Conservation (phyloP, 2,329 filamentous ascomycete species). For the Ascocoryne sarcoides region DNA sequence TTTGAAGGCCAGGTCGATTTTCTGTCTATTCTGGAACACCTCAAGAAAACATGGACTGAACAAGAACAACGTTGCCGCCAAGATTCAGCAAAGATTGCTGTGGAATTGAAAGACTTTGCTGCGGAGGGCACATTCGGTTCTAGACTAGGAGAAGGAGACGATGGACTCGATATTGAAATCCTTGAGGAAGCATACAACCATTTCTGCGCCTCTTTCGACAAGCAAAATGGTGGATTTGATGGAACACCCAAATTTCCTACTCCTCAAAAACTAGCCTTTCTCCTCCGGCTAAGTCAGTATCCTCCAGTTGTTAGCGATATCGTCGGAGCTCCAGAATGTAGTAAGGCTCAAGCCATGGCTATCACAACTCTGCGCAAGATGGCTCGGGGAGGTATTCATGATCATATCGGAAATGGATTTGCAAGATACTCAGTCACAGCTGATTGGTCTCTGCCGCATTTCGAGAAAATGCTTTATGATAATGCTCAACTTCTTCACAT, state of each 20-base stretch:
- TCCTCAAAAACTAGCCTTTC: conserved; percentile 72
- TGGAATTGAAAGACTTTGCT: conserved; percentile 76
- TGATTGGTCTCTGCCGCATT: conserved; percentile 91
- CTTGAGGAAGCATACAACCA: conserved; percentile 82
- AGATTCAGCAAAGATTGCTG: conserved; percentile 74
- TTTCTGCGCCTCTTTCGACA: conserved; percentile 74
- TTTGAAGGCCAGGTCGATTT: conserved; percentile 63
- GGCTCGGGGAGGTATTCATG: conserved; percentile 61
- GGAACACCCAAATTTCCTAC: conserved; percentile 81
- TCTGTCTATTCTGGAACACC: conserved; percentile 71
- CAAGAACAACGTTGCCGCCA: conserved; percentile 76
- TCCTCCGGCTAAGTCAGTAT: conserved; percentile 66
- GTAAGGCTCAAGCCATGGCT: conserved; percentile 68
- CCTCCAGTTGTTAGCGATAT: conserved; percentile 70
- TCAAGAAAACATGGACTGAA: conserved; percentile 66
- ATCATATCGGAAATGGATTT: conserved; percentile 71
- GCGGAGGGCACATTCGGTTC: conserved; percentile 67
- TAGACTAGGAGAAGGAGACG: conserved; percentile 38
- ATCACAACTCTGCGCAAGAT: conserved; percentile 73
- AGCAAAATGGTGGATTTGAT: conserved; percentile 70
- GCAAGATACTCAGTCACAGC: conserved; percentile 80
- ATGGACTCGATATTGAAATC: conserved; percentile 78
- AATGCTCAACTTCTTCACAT: conserved; percentile 78
- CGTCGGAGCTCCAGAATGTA: conserved; percentile 74
- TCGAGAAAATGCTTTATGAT: conserved; percentile 95